phyloP scores from a whole-genome alignment of 1,284 basidiomycete species.

The Leccinum fuscescens region DNA sequence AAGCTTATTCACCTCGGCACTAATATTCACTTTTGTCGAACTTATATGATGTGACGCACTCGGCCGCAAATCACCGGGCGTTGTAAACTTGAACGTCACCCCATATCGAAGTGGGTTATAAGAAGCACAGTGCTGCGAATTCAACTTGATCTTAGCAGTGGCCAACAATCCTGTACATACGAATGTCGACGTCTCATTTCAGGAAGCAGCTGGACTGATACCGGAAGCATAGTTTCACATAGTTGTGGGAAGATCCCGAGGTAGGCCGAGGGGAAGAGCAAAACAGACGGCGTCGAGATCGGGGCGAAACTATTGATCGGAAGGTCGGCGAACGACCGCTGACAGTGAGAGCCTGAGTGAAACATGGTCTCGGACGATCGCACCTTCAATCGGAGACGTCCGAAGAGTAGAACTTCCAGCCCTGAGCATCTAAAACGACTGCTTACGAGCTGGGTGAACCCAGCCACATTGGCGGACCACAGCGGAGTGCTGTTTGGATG shows the following conservation, averaged over 20 bases:
- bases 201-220: not conserved
- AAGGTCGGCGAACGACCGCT: constrained; percentile 6
- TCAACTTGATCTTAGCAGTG: not conserved
- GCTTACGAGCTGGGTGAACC: constrained; percentile 13
- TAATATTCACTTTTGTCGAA: not conserved
- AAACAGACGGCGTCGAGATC: not conserved
- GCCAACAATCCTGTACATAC: not conserved
- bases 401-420: not conserved
- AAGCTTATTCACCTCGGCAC: constrained; percentile 2
- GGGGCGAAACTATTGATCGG: constrained; percentile 9
- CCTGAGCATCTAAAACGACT: not conserved
- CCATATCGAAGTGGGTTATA: not conserved
- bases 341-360: constrained; percentile 13
- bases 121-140: not conserved
- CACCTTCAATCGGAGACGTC: not conserved
- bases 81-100: not conserved
- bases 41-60: not conserved
- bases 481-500: not conserved
- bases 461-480: not conserved
- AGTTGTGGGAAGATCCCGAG: not conserved
- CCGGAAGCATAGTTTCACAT: not conserved
- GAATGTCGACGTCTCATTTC: not conserved
- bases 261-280: not conserved
- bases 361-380: constrained; percentile 10
- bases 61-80: not conserved